Evolutionary conservation across 2,329 filamentous ascomycete genomes (phyloP).

Genomic region (Penicillium concentricum): DNA sequence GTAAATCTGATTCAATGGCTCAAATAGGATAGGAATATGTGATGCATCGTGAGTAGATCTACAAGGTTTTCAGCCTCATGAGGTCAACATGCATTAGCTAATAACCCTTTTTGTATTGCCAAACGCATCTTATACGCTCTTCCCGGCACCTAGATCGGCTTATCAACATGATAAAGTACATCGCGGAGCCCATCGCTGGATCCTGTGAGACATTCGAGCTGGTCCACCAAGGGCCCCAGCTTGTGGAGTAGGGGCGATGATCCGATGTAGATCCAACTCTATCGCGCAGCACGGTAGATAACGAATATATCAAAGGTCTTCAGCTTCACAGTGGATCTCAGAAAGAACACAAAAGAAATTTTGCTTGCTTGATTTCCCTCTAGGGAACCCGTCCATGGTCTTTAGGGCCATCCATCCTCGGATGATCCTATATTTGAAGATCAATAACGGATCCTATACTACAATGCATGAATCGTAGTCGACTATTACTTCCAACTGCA

Average conservation of each 20-base stretch:
- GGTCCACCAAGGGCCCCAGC: not conserved
- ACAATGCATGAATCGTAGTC: not conserved
- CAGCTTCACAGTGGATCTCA: not conserved
- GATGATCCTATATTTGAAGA: not conserved
- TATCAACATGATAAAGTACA: not conserved
- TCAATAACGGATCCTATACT: not conserved
- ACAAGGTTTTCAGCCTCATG: not conserved
- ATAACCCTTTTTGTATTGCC: not conserved
- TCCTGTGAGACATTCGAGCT: not conserved
- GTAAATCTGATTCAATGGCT: not conserved
- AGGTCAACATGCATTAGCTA: not conserved
- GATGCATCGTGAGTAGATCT: not conserved
- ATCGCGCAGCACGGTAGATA: not conserved
- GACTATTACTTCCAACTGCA: not conserved
- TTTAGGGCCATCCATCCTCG: not conserved
- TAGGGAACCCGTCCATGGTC: no score
- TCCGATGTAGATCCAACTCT: slow-evolving; percentile 7
- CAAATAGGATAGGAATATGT: not conserved
- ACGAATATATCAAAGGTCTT: not conserved
- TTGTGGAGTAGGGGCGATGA: slow-evolving; percentile 3
- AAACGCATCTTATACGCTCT: not conserved
- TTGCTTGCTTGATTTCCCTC: not conserved
- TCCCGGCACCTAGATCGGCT: no score
- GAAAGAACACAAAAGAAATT: not conserved
- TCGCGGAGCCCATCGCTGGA: not conserved